phyloP scores from a whole-genome alignment of 2,329 filamentous ascomycete genomes.

The Hawksworthiomyces lignivorus region DNA sequence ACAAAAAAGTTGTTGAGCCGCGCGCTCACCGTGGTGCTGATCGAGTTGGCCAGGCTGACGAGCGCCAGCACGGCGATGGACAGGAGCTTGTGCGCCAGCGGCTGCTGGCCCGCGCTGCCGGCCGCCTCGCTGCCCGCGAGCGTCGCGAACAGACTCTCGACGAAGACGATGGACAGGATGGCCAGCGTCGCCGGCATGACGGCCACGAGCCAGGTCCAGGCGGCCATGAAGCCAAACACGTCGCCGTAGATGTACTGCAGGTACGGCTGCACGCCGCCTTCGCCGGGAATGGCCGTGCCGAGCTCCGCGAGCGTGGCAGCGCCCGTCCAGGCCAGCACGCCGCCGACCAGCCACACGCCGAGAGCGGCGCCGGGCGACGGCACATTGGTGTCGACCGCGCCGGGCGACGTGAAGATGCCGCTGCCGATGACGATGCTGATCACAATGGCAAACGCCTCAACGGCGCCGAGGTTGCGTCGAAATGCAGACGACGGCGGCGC shows the following conservation, averaged over 20 bases:
- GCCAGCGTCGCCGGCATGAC: slow-evolving; percentile 58
- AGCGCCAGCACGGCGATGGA: slow-evolving; percentile 39
- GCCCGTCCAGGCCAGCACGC: slow-evolving; percentile 56
- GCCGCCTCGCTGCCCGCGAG: neutral
- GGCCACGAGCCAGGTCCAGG: slow-evolving; percentile 58
- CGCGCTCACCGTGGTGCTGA: slow-evolving; percentile 49
- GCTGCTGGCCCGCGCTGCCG: slow-evolving; percentile 11
- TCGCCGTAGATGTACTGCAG: slow-evolving; percentile 55
- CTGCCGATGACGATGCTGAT: slow-evolving; percentile 58
- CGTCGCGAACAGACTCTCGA: slow-evolving; percentile 40
- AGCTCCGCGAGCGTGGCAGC: slow-evolving; percentile 55
- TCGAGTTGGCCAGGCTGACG: slow-evolving; percentile 44
- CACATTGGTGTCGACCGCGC: slow-evolving; percentile 56
- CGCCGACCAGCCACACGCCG: slow-evolving; percentile 54
- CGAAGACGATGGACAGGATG: slow-evolving; percentile 57
- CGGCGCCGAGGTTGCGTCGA: slow-evolving; percentile 23
- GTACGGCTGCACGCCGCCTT: slow-evolving; percentile 57
- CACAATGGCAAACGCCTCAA: slow-evolving; percentile 50
- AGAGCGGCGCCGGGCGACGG: slow-evolving; percentile 52
- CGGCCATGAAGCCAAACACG: slow-evolving; percentile 52
- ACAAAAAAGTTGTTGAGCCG: slow-evolving; percentile 50
- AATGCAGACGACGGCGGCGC: neutral
- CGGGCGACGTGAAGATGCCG: slow-evolving; percentile 59
- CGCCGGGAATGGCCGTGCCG: slow-evolving; percentile 54
- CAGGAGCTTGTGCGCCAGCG: slow-evolving; percentile 41